Percentiles rank a stretch among this genome's conserved stretches.
Evolutionary conservation across 345 rosid species (phyloP).

Genomic region (Acer negundo): DNA sequence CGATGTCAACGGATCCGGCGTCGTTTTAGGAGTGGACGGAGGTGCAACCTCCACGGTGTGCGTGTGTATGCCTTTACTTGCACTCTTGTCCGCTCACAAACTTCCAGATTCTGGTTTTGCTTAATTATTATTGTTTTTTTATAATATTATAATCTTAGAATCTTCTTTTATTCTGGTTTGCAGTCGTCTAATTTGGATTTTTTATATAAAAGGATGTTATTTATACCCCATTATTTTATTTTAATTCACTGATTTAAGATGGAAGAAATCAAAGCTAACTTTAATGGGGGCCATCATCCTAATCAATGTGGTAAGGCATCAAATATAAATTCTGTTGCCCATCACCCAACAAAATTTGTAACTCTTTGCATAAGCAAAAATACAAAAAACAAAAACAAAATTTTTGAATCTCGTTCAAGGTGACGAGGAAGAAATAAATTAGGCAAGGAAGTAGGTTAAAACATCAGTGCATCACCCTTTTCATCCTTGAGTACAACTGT

Average conservation of each 20-base stretch:
- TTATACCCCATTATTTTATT: too few species aligned
- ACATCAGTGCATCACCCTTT: neutral
- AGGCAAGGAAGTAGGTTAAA: neutral
- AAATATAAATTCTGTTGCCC: neutral
- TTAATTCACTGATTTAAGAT: neutral
- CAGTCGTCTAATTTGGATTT: neutral
- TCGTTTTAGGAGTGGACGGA: conserved; percentile 68
- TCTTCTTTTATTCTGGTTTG: too few species aligned
- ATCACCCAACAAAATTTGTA: neutral
- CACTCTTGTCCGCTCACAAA: conserved; percentile 24
- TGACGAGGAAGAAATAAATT: neutral
- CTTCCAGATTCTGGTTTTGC: conserved; percentile 22
- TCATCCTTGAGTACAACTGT: too few species aligned
- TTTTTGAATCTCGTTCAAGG: neutral
- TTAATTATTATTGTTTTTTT: too few species aligned
- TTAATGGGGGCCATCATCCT: neutral
- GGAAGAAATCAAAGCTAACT: neutral
- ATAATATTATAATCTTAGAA: too few species aligned
- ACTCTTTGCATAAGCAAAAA: neutral
- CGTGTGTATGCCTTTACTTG: conserved; percentile 53
- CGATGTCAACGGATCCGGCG: conserved; percentile 5
- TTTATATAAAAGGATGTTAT: neutral
- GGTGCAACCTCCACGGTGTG: conserved; percentile 77
- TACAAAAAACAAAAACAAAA: neutral
- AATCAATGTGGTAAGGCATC: neutral